Evolutionary conservation across 129 eudicot genomes (phyloP).

Genomic region (Lonicera japonica): DNA sequence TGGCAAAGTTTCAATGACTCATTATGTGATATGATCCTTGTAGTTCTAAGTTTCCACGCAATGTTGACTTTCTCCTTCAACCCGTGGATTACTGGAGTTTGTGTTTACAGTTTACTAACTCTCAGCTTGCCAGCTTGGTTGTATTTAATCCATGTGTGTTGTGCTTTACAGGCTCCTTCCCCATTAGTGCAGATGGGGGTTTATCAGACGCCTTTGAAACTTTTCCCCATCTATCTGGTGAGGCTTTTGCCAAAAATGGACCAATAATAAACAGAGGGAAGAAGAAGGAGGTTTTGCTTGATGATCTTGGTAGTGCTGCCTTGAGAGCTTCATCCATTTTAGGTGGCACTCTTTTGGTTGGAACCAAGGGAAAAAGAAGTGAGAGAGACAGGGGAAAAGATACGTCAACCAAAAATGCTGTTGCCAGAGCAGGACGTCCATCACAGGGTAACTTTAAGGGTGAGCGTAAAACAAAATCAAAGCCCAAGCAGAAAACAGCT

Average conservation of each 20-base stretch:
- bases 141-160: no score
- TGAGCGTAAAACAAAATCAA: conserved; percentile 58
- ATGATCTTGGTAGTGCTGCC: conserved; percentile 52
- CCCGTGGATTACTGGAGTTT: no score
- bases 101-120: no score
- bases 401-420: no score
- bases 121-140: no score
- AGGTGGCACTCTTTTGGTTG: conserved; percentile 35
- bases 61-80: no score
- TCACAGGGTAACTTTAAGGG: conserved; percentile 41
- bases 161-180: no score
- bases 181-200: no score
- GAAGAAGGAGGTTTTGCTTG: conserved; percentile 76
- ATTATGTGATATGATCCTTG: no score
- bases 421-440: conserved; percentile 34
- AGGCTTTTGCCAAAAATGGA: conserved; percentile 64
- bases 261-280: conserved; percentile 77
- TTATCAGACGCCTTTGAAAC: conserved; percentile 21
- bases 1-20: no score
- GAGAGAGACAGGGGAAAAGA: conserved; percentile 42
- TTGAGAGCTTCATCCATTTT: conserved; percentile 26
- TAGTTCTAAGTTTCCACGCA: no score
- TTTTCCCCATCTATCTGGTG: conserved; percentile 38
- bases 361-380: conserved; percentile 66
- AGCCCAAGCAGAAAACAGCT: conserved; percentile 67